Base-by-base conservation (phyloP, 2,329 filamentous ascomycete species). In the Ophiostoma himal-ulmi region DNA sequence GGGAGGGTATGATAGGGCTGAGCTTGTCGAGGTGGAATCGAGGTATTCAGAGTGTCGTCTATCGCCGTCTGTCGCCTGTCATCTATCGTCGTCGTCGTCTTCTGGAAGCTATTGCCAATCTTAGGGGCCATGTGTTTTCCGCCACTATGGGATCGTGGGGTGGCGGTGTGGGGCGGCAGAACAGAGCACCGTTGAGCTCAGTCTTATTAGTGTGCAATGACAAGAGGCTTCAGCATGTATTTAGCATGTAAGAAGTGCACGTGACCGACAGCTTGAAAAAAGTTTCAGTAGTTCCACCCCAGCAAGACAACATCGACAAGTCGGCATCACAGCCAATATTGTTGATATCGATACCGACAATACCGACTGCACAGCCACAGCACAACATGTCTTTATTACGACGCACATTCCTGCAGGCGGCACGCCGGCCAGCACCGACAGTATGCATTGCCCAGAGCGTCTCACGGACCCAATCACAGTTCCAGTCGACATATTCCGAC, bases 101-200 rank as follows among this genome's bases (percentile, higher is more conserved):
- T 60, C 60, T 36, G 67, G 70, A 71, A 66, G 62, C 36, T 52
- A 57, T 68, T n/a, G 7, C 67, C 57, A 52, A 57, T 67, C 41
- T 68, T 65, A 65, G 62, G 60, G 62, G 62, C 62, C 62, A 67
- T 52, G 44, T 52, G 60, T 69, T 71, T 71, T 72, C 68, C 70
- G 65, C 70, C 71, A 70, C 68, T 36, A 30, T 64, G 60, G 60
- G 60, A 36, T 70, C 37, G 70, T 62, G 70, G 70, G 68, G 71
- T 66, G 44, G 14, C 72, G 72, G 72, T 73, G 72, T 62, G 6
- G 7, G 6, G 13, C n/a, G 72, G 72, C 72, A 73, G 67, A 71
- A 73, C 34, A 65, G 44, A 65, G 62, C 62, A 37, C 14, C 30
- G 5, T 5, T 65, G 34, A 65, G 34, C 34, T 65, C 34, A 2